Conservation (phyloP, 2,329 filamentous ascomycete genomes). For the Ophiostoma ips region DNA sequence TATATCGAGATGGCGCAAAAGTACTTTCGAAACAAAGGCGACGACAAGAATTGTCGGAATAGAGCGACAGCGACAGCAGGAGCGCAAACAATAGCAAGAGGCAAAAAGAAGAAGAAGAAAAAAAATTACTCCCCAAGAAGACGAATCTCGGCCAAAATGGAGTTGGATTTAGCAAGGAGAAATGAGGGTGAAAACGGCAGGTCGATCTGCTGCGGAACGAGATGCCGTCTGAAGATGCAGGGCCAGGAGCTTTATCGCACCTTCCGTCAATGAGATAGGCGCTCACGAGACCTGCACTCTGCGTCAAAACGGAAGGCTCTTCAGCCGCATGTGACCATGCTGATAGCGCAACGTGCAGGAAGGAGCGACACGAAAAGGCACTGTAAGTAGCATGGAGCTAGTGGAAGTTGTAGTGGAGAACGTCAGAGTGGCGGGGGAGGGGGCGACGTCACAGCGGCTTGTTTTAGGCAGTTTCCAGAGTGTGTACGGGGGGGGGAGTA, state of each 20-base stretch:
- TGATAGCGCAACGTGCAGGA: background rate
- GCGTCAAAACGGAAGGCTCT: conserved; percentile 11
- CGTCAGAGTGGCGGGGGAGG: too few species aligned
- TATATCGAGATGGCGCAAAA: conserved; percentile 14
- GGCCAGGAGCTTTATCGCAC: conserved; percentile 6
- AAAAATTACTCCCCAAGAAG: background rate
- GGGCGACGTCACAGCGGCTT: too few species aligned
- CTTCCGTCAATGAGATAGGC: conserved; percentile 6
- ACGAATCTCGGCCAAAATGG: background rate
- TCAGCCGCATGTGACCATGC: conserved; percentile 15
- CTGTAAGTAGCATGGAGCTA: too few species aligned
- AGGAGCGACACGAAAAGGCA: background rate
- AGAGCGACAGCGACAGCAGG: background rate
- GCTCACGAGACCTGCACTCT: conserved; percentile 14
- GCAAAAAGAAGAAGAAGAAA: background rate
- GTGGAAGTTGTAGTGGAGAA: too few species aligned
- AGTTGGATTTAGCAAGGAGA: background rate
- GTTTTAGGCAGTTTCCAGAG: too few species aligned
- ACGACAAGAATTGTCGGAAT: background rate
- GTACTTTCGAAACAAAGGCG: conserved; percentile 12
- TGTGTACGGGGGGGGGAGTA: too few species aligned
- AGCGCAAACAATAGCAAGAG: background rate
- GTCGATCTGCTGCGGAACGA: background rate
- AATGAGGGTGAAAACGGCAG: background rate
- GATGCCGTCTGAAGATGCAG: conserved; percentile 2